Evolutionary conservation across 2,329 filamentous ascomycete species (phyloP), one percentile per base, ranked within the genome.

Genomic region (Sclerotinia minor): DNA sequence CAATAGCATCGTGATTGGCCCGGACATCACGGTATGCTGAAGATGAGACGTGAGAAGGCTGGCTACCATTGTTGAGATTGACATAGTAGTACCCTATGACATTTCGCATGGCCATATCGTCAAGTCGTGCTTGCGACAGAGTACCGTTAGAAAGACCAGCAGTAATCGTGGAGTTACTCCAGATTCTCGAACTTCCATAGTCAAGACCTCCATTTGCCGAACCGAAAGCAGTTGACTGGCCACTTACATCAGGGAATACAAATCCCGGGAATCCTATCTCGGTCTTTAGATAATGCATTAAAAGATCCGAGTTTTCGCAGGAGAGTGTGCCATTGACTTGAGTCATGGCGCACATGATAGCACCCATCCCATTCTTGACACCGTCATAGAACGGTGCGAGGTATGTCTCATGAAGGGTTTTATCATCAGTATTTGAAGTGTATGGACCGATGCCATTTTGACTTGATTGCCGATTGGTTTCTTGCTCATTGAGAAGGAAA

Each of bases 51-150:
- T 59, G 24, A 45, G 65, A n/a, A 44, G 47, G 54, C n/a, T 47
- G 24, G 35, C 17, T 35, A 26, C 65, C 57, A 45, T 59, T 64
- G 55, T 83, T 29, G 83, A 82, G 0, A 87, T 84, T 73, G 29
- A 74, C 73, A 78, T 89, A 89, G 81, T 87, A 90, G 76, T 84
- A 87, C 32, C 87, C 82, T 3, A 88, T 84, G 85, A 90, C 89
- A 76, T 91, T 96, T 74, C 95, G 88, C 77, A 92, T 90, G 5
- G 87, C 92, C 89, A 97, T 96, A 76, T 98, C 95, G 74, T 97
- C 94, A 15, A 98, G 78, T 68, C 94, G 87, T 85, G 91, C 96
- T 73, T 92, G 87, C 0, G 94, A 92, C 29, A 98, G 81, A 0
- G 93, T 97, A 38, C 94, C 94, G 76, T 98, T 97, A 72, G 96